Percentiles rank a stretch among this genome's conserved stretches.
phyloP scores from a whole-genome alignment of 176 grass and related monocot species.

The Urochloa ruziziensis region DNA sequence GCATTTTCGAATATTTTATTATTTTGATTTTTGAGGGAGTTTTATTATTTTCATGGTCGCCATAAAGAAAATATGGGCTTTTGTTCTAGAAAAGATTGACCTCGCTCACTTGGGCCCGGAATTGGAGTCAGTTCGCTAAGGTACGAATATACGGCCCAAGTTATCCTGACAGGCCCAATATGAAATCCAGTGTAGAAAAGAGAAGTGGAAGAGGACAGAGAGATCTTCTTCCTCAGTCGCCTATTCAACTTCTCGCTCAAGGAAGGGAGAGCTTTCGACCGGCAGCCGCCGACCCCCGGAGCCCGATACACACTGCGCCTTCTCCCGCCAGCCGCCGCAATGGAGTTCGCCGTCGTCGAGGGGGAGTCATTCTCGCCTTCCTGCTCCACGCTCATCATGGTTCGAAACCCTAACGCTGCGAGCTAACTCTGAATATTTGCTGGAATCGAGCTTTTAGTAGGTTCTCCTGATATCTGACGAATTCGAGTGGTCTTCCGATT shows the following conservation, averaged over 20 bases:
- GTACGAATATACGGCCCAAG: too few relatives aligned
- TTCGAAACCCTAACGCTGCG: slow-evolving; percentile 19
- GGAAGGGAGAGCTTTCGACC: background rate
- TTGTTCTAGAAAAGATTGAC: too few relatives aligned
- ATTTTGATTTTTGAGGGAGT: too few relatives aligned
- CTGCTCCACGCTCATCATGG: slow-evolving; percentile 67
- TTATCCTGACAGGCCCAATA: too few relatives aligned
- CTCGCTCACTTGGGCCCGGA: too few relatives aligned
- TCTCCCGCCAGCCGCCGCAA: slow-evolving; percentile 3
- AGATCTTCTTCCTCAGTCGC: background rate
- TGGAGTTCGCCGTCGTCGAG: slow-evolving; percentile 70
- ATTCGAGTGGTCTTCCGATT: background rate
- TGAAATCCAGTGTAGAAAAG: background rate
- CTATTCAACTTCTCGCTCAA: slow-evolving; percentile 32
- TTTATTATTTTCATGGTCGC: too few relatives aligned
- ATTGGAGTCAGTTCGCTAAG: too few relatives aligned
- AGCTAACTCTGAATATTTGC: background rate
- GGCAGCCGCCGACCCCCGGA: background rate
- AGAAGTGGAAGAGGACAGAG: background rate
- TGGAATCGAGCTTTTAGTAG: slow-evolving; percentile 4
- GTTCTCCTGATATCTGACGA: background rate
- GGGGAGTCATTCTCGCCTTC: slow-evolving; percentile 54
- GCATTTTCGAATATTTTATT: too few relatives aligned
- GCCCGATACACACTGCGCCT: background rate
- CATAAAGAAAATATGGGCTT: too few relatives aligned